Evolutionary conservation across 148 eudicot species (phyloP).

Genomic region (Oxyria digyna): DNA sequence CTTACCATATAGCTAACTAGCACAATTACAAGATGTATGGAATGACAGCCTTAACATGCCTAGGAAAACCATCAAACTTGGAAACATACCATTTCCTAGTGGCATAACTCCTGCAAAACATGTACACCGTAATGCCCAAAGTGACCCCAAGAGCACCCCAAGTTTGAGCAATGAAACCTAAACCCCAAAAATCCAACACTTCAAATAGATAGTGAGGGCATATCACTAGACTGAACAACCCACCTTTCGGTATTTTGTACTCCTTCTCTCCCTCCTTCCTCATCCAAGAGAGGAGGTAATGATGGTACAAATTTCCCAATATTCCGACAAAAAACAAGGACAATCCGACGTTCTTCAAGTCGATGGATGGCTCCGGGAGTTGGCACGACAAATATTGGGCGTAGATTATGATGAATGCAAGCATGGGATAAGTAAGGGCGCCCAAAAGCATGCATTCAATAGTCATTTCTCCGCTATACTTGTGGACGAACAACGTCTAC

Average conservation of each 20-base stretch:
- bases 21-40: conserved; percentile 35
- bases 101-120: conserved; percentile 53
- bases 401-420: conserved; percentile 23
- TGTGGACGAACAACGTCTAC: conserved; percentile 27
- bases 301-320: conserved; percentile 37
- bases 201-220: conserved; percentile 65
- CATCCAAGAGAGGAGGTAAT: conserved; percentile 20
- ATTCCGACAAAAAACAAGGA: conserved; percentile 25
- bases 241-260: conserved; percentile 52
- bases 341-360: conserved; percentile 24
- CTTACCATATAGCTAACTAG: too few species aligned
- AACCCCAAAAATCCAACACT: conserved; percentile 34
- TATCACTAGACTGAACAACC: conserved; percentile 34
- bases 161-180: conserved; percentile 44
- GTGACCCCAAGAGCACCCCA: conserved; percentile 21
- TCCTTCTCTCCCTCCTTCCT: conserved; percentile 27
- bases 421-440: conserved; percentile 16
- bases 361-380: conserved; percentile 26
- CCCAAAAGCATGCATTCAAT: conserved; percentile 15
- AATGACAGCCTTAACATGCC: conserved; percentile 38
- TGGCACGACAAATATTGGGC: conserved; percentile 19
- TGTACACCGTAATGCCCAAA: conserved; percentile 22
- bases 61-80: conserved; percentile 55
- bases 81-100: conserved; percentile 54
- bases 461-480: conserved; percentile 25